Evolutionary conservation across 2,329 filamentous ascomycete genomes (phyloP), one percentile per base, ranked within the genome.

Genomic region (Penicillium sp.): DNA sequence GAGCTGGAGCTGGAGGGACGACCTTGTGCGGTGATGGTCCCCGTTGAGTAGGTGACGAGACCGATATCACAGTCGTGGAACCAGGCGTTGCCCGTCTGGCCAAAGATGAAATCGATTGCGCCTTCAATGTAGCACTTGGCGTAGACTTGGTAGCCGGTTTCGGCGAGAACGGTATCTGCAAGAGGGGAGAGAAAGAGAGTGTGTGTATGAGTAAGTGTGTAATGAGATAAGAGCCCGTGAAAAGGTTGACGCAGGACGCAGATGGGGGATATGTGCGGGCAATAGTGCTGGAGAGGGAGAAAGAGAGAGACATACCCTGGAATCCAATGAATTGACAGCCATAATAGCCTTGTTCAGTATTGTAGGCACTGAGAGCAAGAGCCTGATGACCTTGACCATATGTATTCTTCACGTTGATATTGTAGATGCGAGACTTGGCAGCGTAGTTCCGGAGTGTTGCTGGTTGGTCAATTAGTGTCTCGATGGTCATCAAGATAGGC

Each of bases 21-120:
- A n/a, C 51, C 51, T 26, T 53, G 48, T 1, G 51, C 51, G 34
- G 51, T 53, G 43, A 53, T 53, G 11, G 48, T 51, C 9, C 48
- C 49, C 11, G 39, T 40, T 4, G 39, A 38, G 12, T 51, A 45
- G 24, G 28, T 40, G 1, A 48, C 0, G 18, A 53, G 39, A 2
- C 67, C 68, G 24, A 72, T 65, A 46, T 65, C 66, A 33, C 68
- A 72, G 42, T 64, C 58, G n/a, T 69, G 63, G 45, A 71, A 68
- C 47, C 64, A 71, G 5, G 63, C 64, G 39, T 64, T 69, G 41
- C 61, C 51, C 9, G 48, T 53, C 25, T 53, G 47, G 4, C 54
- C 54, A 36, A 54, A 56, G 38, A 56, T 55, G n/a, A 47, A 56
- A 29, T 56, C 54, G 11, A 56, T 45, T 5, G 54, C 54, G 11